Base-by-base conservation (phyloP, 768 basidiomycete species). In the Trametes elegans region DNA sequence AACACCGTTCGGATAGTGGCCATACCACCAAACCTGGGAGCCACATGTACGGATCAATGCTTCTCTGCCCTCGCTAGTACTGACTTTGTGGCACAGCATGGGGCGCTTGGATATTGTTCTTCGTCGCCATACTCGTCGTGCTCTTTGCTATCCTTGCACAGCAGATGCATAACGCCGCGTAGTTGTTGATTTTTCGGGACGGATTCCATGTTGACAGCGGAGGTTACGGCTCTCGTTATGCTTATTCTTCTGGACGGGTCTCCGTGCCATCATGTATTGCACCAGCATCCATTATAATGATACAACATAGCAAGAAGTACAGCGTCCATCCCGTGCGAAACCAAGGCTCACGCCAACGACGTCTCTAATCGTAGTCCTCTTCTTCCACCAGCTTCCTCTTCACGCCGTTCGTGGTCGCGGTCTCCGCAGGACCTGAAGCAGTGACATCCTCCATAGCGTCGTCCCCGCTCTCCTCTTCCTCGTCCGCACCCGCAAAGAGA, bases 311-410 rank as follows among this genome's bases (percentile, higher is more conserved):
- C 45, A 27, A 4, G 24, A 23, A 28, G 5, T 51, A 36, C 59
- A 44, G 41, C 48, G 64, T 72, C 54, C 76, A 70, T 51, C 73
- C 67, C 60, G 40, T 52, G 58, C 64, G 44, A n/a, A 19, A 27
- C 19, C 45, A 14, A 31, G 11, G 13, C 47, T 19, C 36, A 26
- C 28, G 23, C 36, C 36, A 34, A 26, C n/a, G 9, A 26, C 19
- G 11, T 27, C 38, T 41, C 68, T 73, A 89, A 67, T 92, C 90
- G 59, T 93, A 93, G 64, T 93, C 90, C 59, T 93, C 90, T 63
- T 91, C 90, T 66, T 93, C 90, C 2, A 90, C 85, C 43, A 92
- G 71, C 68, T 91, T 90, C 35, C 90, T 78, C 67, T 89, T 90
- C 45, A 83, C 74, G 21, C 87, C 89, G 55, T 85, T 85, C 29